Evolutionary conservation across 768 basidiomycete species (phyloP).

Genomic region (Serendipita indica): DNA sequence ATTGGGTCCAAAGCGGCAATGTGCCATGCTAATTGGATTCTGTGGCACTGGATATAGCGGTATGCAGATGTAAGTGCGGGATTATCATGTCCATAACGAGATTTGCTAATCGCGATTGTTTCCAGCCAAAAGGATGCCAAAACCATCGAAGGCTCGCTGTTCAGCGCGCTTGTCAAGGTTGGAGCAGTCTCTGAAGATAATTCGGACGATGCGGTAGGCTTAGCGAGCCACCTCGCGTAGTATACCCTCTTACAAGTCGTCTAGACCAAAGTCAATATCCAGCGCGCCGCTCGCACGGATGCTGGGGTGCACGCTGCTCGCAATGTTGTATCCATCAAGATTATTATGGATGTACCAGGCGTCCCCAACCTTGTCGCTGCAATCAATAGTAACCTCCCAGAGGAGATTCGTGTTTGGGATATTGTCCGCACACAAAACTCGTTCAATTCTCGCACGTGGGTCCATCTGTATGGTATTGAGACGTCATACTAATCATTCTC

Average conservation of each 20-base stretch:
- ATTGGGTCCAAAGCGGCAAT: conserved; percentile 57
- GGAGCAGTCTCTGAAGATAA: conserved; percentile 95
- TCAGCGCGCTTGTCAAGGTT: conserved; percentile 71
- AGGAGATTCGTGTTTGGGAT: conserved; percentile 86
- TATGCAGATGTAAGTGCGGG: conserved; percentile 81
- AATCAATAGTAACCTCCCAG: conserved; percentile 79
- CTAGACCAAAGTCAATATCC: conserved; percentile 53
- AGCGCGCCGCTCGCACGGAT: conserved; percentile 87
- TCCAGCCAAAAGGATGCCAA: conserved; percentile 52
- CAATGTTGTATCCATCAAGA: conserved; percentile 82
- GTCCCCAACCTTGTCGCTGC: conserved; percentile 51
- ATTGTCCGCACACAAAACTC: conserved; percentile 66
- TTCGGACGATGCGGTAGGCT: conserved; percentile 83
- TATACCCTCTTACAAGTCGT: neutral
- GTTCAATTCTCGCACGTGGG: conserved; percentile 63
- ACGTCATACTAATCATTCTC: neutral
- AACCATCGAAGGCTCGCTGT: conserved; percentile 85
- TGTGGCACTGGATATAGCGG: conserved; percentile 86
- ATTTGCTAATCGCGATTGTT: neutral
- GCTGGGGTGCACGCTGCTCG: conserved; percentile 96
- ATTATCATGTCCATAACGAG: neutral
- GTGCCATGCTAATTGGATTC: conserved; percentile 75
- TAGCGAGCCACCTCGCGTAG: conserved; percentile 2
- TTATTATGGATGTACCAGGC: conserved; percentile 66
- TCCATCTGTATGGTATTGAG: neutral